phyloP scores from a whole-genome alignment of 2,329 filamentous ascomycete species.

The Colletotrichum destructivum region DNA sequence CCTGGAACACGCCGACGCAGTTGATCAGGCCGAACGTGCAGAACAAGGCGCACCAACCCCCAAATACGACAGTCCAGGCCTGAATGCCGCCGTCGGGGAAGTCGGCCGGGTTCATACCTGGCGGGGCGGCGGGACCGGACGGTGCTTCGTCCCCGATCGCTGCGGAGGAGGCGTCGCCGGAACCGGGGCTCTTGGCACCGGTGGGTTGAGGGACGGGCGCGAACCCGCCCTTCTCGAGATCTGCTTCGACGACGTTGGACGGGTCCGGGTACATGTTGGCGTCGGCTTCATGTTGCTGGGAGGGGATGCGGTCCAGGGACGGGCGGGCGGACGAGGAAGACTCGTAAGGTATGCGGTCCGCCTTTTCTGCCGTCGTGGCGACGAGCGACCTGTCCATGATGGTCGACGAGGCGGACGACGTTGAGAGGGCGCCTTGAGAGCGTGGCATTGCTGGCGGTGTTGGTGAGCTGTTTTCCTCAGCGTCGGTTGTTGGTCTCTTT shows the following conservation, averaged over 20 bases:
- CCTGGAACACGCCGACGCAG: constrained; percentile 69
- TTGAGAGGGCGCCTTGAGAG: constrained; percentile 28
- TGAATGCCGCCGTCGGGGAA: constrained; percentile 72
- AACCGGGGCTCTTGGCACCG: constrained; percentile 41
- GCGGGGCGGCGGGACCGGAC: constrained; percentile 35
- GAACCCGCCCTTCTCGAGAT: constrained; percentile 53
- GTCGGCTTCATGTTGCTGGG: constrained; percentile 52
- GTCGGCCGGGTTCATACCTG: constrained; percentile 59
- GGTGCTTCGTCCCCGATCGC: not conserved
- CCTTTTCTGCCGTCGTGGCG: constrained; percentile 35
- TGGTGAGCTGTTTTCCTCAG: not conserved
- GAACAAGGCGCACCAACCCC: constrained; percentile 60
- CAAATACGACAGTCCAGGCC: constrained; percentile 71
- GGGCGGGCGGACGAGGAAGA: constrained; percentile 32
- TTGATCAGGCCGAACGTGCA: constrained; percentile 63
- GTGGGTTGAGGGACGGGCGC: constrained; percentile 26
- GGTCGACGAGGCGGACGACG: constrained; percentile 42
- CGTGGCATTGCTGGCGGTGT: constrained; percentile 15
- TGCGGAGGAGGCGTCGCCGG: not conserved
- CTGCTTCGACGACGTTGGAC: constrained; percentile 48
- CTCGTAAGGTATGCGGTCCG: constrained; percentile 42
- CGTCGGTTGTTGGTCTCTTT: not conserved
- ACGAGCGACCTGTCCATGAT: constrained; percentile 32
- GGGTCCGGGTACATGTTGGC: constrained; percentile 54
- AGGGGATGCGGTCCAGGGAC: constrained; percentile 49